Evolutionary conservation across 2,329 filamentous ascomycete genomes (phyloP).

Genomic region (Coniella lustricola): DNA sequence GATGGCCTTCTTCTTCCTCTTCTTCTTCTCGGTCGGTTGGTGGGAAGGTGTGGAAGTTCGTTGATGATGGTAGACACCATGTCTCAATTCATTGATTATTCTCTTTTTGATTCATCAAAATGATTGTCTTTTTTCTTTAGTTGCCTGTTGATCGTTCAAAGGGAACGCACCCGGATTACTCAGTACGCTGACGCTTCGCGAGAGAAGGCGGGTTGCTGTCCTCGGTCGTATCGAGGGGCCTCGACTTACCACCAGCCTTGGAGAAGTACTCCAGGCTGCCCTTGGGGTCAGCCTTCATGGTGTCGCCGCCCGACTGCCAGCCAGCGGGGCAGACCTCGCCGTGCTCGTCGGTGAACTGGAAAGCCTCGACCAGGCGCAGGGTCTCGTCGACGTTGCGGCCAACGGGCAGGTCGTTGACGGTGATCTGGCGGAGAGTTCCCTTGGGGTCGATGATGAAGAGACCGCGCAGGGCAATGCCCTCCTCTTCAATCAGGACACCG

Average conservation of each 20-base stretch:
- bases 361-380: slow-evolving; percentile 61
- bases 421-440: slow-evolving; percentile 54
- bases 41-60: background rate
- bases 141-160: slow-evolving; percentile 13
- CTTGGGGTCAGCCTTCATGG: slow-evolving; percentile 46
- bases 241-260: slow-evolving; percentile 16
- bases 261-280: slow-evolving; percentile 43
- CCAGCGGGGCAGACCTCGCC: slow-evolving; percentile 62
- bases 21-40: too few relatives aligned
- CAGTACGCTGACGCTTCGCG: slow-evolving; percentile 16
- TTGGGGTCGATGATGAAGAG: slow-evolving; percentile 61
- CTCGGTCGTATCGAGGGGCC: slow-evolving; percentile 11
- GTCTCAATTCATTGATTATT: background rate
- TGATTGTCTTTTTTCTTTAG: background rate
- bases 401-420: slow-evolving; percentile 58
- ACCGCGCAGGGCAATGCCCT: slow-evolving; percentile 55
- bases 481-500: slow-evolving; percentile 57
- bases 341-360: slow-evolving; percentile 79
- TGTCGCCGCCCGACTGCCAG: slow-evolving; percentile 40
- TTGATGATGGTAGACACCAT: too few relatives aligned
- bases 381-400: slow-evolving; percentile 59
- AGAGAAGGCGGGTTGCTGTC: slow-evolving; percentile 8
- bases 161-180: slow-evolving; percentile 8
- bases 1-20: too few relatives aligned
- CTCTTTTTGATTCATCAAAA: background rate